A percentile compares a stretch with the other conserved stretches of the same genome.
phyloP scores from a whole-genome alignment of 1,139 yeast genomes.

The Candida smagusa region DNA sequence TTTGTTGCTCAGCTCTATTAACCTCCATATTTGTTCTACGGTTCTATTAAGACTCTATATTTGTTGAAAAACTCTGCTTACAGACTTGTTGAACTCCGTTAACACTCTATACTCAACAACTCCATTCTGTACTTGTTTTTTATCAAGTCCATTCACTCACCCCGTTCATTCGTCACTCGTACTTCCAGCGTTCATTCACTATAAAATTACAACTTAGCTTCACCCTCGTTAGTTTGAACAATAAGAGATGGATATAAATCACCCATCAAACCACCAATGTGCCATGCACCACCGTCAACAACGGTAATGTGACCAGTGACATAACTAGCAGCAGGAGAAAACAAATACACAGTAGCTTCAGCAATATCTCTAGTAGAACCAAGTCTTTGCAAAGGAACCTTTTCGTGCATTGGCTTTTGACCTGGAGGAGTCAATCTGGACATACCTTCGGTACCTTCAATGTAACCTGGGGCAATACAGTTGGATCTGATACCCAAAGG shows the following conservation, averaged over 20 bases:
- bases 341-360: constrained; percentile 77
- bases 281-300: constrained; percentile 94
- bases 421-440: constrained; percentile 48
- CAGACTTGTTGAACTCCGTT: no score
- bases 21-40: no score
- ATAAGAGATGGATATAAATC: constrained; percentile 35
- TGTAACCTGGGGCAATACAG: constrained; percentile 86
- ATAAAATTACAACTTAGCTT: constrained; percentile 15
- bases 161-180: no score
- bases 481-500: constrained; percentile 81
- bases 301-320: constrained; percentile 75
- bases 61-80: no score
- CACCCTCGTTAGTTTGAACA: constrained; percentile 22
- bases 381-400: constrained; percentile 71
- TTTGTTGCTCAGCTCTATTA: no score
- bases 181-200: no score
- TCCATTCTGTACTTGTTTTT: no score
- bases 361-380: constrained; percentile 84
- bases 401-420: constrained; percentile 33
- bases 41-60: no score
- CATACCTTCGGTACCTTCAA: constrained; percentile 79
- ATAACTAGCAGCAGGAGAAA: constrained; percentile 77
- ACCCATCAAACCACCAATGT: constrained; percentile 49
- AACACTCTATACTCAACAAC: no score
- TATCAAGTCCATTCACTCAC: no score